Conservation (phyloP, 371 early-diverging fungal genomes). For the Mucor lusitanicus region DNA sequence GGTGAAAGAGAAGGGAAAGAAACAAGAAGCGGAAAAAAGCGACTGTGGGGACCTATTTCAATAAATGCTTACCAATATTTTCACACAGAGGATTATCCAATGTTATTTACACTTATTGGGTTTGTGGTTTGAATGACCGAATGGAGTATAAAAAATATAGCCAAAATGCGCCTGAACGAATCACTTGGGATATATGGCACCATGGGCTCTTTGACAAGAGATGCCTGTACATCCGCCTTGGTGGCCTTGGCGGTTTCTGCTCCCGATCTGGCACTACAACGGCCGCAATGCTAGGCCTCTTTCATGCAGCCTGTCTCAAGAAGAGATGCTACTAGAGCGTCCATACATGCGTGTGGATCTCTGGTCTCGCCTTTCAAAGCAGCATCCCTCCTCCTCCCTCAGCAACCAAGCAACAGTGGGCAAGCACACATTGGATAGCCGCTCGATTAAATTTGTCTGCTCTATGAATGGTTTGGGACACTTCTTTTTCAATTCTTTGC, state of each 20-base stretch:
- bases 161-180: background rate
- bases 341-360: too few relatives aligned
- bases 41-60: conserved; percentile 11
- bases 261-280: background rate
- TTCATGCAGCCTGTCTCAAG: too few relatives aligned
- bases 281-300: background rate
- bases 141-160: background rate
- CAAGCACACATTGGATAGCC: background rate
- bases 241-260: background rate
- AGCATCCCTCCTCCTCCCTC: too few relatives aligned
- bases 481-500: background rate
- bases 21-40: background rate
- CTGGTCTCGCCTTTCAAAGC: too few relatives aligned
- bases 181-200: background rate
- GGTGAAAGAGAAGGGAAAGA: background rate
- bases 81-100: background rate
- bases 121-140: background rate
- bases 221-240: too few relatives aligned
- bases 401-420: background rate
- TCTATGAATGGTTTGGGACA: background rate
- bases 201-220: background rate
- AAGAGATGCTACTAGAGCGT: too few relatives aligned
- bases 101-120: background rate
- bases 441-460: background rate
- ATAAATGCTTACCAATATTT: conserved; percentile 14